phyloP scores from a whole-genome alignment of 345 rosid species.

The Bruguiera sexangula region DNA sequence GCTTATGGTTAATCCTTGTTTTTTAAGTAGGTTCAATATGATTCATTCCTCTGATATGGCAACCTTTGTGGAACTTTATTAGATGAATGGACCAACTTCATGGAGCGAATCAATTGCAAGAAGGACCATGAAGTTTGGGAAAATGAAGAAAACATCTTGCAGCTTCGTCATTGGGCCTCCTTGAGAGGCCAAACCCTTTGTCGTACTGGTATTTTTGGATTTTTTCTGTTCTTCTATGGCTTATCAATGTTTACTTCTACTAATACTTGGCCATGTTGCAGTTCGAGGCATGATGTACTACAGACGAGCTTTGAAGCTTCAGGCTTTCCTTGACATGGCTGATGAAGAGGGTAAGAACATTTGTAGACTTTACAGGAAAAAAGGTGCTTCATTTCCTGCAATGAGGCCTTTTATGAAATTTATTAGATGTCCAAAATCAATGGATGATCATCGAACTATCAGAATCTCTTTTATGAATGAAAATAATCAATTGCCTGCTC shows the following conservation, averaged over 20 bases:
- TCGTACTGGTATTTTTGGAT: slow-evolving; percentile 66
- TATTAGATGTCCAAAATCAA: neutral
- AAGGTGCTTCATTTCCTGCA: slow-evolving; percentile 1
- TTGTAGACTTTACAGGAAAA: neutral
- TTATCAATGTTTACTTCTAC: slow-evolving; percentile 10
- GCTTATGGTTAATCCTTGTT: slow-evolving; percentile 6
- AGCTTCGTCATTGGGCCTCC: slow-evolving; percentile 97
- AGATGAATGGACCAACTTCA: slow-evolving; percentile 98
- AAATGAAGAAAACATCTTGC: slow-evolving; percentile 89
- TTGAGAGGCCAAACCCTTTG: slow-evolving; percentile 92
- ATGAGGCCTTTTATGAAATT: slow-evolving; percentile 1
- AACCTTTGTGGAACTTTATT: slow-evolving; percentile 15
- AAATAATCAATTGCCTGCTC: neutral
- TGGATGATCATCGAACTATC: neutral
- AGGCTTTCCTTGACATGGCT: slow-evolving; percentile 99
- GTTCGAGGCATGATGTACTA: slow-evolving; percentile 99
- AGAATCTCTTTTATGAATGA: neutral
- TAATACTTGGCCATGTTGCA: slow-evolving; percentile 35
- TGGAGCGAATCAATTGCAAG: slow-evolving; percentile 77
- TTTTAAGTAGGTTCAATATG: slow-evolving; percentile 6
- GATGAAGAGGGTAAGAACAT: slow-evolving; percentile 53
- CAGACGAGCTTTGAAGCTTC: slow-evolving; percentile 94
- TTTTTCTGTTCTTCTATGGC: neutral
- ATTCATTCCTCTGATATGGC: neutral
- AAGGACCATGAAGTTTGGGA: slow-evolving; percentile 71